Base-by-base conservation (phyloP, 352 stramenopile species). In the Globisporangium carolinianum region DNA sequence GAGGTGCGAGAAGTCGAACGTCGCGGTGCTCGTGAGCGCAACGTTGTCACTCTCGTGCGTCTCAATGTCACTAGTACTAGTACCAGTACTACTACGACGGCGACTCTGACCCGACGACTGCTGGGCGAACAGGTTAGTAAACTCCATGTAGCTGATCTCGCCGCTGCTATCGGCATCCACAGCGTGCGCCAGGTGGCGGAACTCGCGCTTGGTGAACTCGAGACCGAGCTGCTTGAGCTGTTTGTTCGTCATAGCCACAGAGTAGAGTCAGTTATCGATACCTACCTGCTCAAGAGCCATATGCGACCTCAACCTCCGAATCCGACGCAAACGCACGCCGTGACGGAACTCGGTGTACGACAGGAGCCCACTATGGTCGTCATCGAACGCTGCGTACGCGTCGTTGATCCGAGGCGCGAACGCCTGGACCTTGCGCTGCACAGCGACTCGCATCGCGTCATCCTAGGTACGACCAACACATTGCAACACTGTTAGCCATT, bases 71-170 rank as follows among this genome's bases (percentile, higher is more conserved):
- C 11, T 45, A 7, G 47, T 14, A 6, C 18, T 12, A 37, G 38
- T 11, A 36, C 14, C 36, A 47, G 9, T 39, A 36, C 17, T 8
- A 5, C 15, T 9, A 15, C n/a, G 32, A 11, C n/a, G 15, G 52
- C 15, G 12, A 9, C 47, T 17, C 8, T 53, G 41, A n/a, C 10
- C 4, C 12, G 5, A 39, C 17, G 56, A 14, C 3, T 52, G 52
- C 0, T 53, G 57, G 37, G 39, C 51, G 24, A 86, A 77, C 51
- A 77, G 50, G 12, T 75, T 61, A 47, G 45, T 76, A 58, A 86
- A 86, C 64, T 86, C 73, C 15, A 72, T 72, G 55, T 82, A 86
- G 56, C 73, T 77, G 54, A 84, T 86, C 55, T 82, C 76, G 12
- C 73, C 72, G 32, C 69, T 81, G 5, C 70, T 66, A 45, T 81